These are phyloP conservation scores for Coemansia sp. DNA, from an alignment of 192 early-diverging fungal species.

Conservation along the genomic window DNA sequence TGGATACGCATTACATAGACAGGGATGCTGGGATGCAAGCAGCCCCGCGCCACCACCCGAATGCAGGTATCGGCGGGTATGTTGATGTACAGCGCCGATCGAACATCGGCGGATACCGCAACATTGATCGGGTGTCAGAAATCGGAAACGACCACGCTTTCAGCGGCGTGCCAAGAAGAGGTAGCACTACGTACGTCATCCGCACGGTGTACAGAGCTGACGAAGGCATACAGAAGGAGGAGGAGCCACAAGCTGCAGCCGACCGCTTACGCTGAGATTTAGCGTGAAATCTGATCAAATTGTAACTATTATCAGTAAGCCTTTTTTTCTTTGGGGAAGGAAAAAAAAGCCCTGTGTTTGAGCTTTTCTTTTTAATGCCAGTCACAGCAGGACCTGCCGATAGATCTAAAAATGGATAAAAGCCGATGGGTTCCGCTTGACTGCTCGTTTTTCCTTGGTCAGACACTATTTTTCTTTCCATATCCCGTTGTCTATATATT, in stretches of 20 bases:
- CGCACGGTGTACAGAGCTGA: not conserved
- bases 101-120: constrained; percentile 31
- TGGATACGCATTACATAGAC: constrained; percentile 2
- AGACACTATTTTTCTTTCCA: not conserved
- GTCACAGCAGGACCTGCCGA: too few species aligned
- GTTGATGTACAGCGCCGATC: constrained; percentile 15
- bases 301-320: not conserved
- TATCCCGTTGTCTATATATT: too few species aligned
- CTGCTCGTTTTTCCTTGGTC: not conserved
- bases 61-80: constrained; percentile 35
- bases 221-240: not conserved
- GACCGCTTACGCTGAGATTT: not conserved
- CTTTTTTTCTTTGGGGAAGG: not conserved
- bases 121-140: constrained; percentile 22
- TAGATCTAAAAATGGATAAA: too few species aligned
- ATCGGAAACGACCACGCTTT: constrained; percentile 32
- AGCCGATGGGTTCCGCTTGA: too few species aligned
- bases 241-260: not conserved
- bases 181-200: not conserved
- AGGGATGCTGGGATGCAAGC: not conserved
- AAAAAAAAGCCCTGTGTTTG: too few species aligned
- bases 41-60: constrained; percentile 18
- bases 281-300: not conserved
- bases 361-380: too few species aligned
- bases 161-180: constrained; percentile 4